Base-by-base conservation (phyloP, 2,329 filamentous ascomycete species). In the Chalara sp. region DNA sequence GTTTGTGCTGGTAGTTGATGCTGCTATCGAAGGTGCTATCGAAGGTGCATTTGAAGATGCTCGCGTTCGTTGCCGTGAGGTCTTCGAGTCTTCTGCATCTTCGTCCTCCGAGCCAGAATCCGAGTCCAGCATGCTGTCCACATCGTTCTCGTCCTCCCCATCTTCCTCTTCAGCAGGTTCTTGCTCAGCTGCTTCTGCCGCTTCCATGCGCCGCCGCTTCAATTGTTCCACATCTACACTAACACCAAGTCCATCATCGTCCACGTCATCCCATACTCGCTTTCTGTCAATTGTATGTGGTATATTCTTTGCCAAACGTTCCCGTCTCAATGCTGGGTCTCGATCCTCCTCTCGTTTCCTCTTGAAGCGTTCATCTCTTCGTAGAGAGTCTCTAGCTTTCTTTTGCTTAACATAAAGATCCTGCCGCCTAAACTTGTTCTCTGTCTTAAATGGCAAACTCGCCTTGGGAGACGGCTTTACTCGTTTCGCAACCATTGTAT, bases 311-410 rank as follows among this genome's bases (percentile, higher is more conserved):
- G 82, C 83, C 54, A 92, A 74, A 61, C 93, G 81, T 58, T 86
- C 80, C 54, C 81, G 81, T 59, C 83, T 82, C 53, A 96, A 70
- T 53, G 81, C 78, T 2, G 92, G 91, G 63, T 96, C 82, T 67
- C 86, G 87, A 57, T 85, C 80, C 70, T 99, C 93, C 64, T 91
- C 87, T 70, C 86, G 88, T 71, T 89, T 90, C 53, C 89, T 78
- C 46, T 80, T 80, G 66, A 90, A 86, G 56, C 91, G 83, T 62
- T 84, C 79, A 62, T 90, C 87, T 62, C 88, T 83, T 62, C 86
- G 87, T 44, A 83, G 74, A 64, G 83, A 84, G 65, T 89, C 87
- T 58, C 81, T 81, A 43, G 79, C 75, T 65, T 86, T 86, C 72
- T 96, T 97, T 64, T 86, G 79, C 60, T 87, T 83, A 53, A 96